These are phyloP conservation scores for Naematelia encephala DNA, from an alignment of 768 basidiomycete species.

Conservation along the genomic window DNA sequence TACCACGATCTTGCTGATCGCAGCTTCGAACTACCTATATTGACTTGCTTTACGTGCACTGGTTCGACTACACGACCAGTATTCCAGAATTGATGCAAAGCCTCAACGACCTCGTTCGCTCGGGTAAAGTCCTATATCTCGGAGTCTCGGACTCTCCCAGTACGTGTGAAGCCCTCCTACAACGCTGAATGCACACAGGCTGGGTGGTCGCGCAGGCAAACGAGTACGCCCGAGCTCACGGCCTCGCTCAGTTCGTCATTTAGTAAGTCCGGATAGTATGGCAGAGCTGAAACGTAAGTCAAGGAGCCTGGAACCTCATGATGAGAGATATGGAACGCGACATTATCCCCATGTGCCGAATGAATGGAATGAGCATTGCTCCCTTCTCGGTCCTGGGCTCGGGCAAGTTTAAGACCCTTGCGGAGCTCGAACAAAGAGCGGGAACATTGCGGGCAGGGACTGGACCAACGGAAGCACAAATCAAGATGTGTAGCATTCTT, in stretches of 20 bases:
- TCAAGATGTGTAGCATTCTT: conserved; percentile 25
- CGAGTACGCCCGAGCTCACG: conserved; percentile 57
- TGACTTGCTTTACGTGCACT: conserved; percentile 42
- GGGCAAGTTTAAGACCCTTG: conserved; percentile 49
- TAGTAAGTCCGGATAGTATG: conserved; percentile 54
- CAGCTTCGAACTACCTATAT: conserved; percentile 35
- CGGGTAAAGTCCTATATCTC: conserved; percentile 53
- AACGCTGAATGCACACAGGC: conserved; percentile 2
- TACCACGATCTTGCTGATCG: neutral
- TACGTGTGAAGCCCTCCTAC: neutral
- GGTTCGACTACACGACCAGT: conserved; percentile 57
- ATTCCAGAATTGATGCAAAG: conserved; percentile 62
- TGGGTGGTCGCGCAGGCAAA: conserved; percentile 50
- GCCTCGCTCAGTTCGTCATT: conserved; percentile 57
- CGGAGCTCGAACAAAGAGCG: conserved; percentile 29
- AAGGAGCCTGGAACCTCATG: conserved; percentile 33
- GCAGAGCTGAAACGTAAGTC: conserved; percentile 14
- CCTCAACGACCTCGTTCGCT: conserved; percentile 57
- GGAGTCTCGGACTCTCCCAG: conserved; percentile 41
- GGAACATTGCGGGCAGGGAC: conserved; percentile 17
- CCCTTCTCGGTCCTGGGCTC: conserved; percentile 49
- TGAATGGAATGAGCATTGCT: conserved; percentile 26
- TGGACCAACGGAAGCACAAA: conserved; percentile 13
- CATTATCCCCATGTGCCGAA: conserved; percentile 54
- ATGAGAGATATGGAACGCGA: conserved; percentile 58